Evolutionary conservation across 2,329 filamentous ascomycete genomes (phyloP).

Genomic region (Fusarium ramigenum): DNA sequence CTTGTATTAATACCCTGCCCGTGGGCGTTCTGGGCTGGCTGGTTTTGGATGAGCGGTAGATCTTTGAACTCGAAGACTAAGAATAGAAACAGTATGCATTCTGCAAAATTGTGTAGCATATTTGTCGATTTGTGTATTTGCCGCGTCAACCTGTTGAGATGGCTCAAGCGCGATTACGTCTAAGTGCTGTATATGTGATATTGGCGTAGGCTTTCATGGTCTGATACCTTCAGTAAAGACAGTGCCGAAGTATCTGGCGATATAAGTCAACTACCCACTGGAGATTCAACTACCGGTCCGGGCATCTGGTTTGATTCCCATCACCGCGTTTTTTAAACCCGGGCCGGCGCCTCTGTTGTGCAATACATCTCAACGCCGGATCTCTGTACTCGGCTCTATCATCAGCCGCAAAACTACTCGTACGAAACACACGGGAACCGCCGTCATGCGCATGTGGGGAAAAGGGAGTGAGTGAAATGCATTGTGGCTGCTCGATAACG

Average conservation of each 20-base stretch:
- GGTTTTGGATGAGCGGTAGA: slow-evolving; percentile 26
- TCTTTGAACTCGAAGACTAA: slow-evolving; percentile 3
- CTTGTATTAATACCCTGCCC: slow-evolving; percentile 43
- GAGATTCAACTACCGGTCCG: slow-evolving; percentile 29
- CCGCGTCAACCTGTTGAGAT: slow-evolving; percentile 1
- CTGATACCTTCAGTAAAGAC: not conserved
- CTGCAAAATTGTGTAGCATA: not conserved
- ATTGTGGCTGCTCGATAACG: slow-evolving; percentile 23
- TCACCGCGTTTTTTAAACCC: slow-evolving; percentile 11
- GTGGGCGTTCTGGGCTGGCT: slow-evolving; percentile 33
- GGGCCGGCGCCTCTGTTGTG: slow-evolving; percentile 31
- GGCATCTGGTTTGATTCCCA: not conserved
- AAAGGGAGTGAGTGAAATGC: not conserved
- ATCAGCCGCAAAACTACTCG: slow-evolving; percentile 4
- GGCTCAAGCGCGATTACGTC: not conserved
- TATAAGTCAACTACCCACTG: not conserved
- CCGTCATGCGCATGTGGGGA: slow-evolving; percentile 25
- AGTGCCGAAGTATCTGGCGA: not conserved
- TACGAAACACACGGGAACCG: slow-evolving; percentile 29
- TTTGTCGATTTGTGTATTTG: slow-evolving; percentile 7
- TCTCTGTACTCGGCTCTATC: not conserved
- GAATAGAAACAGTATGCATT: not conserved
- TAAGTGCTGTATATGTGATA: not conserved
- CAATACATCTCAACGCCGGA: not conserved
- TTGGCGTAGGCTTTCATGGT: not conserved